phyloP scores from a whole-genome alignment of 805 yeast genomes.

The Candida alai region DNA sequence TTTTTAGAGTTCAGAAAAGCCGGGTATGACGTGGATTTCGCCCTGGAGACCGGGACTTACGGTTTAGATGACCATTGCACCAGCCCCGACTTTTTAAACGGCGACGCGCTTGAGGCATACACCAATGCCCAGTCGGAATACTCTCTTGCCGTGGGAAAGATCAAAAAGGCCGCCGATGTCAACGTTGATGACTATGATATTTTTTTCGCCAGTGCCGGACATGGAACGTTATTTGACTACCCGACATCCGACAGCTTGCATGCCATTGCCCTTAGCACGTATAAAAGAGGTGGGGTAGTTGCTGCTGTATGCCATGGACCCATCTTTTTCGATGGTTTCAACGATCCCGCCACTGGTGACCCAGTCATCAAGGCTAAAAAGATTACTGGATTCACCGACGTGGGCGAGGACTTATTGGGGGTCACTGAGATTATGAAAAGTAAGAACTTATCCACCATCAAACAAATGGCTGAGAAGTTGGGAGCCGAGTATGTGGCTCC shows the following conservation, averaged over 20 bases:
- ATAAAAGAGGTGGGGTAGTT: constrained; percentile 50
- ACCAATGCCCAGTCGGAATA: constrained; percentile 38
- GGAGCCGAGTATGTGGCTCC: constrained; percentile 48
- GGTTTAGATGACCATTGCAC: constrained; percentile 60
- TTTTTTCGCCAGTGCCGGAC: constrained; percentile 66
- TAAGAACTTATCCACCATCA: constrained; percentile 31
- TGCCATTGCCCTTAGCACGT: constrained; percentile 42
- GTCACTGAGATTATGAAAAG: constrained; percentile 18
- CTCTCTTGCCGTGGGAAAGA: constrained; percentile 30
- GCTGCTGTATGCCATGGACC: constrained; percentile 72
- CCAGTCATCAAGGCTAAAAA: constrained; percentile 48
- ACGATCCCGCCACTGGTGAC: constrained; percentile 39
- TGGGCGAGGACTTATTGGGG: constrained; percentile 42
- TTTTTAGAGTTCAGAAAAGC: constrained; percentile 42
- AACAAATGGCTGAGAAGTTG: constrained; percentile 30
- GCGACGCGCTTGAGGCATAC: constrained; percentile 39
- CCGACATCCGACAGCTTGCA: constrained; percentile 49
- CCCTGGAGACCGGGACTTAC: constrained; percentile 54
- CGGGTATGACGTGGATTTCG: constrained; percentile 53
- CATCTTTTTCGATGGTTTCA: constrained; percentile 48
- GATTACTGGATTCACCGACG: constrained; percentile 59
- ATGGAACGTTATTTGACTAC: constrained; percentile 57
- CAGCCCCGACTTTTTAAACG: constrained; percentile 30
- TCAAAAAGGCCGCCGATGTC: constrained; percentile 48
- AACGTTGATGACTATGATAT: constrained; percentile 47